A percentile compares a stretch with the other conserved stretches of the same genome.
Evolutionary conservation across 495 filamentous ascomycete genomes (phyloP).

Genomic region (Podospora fimiseda): DNA sequence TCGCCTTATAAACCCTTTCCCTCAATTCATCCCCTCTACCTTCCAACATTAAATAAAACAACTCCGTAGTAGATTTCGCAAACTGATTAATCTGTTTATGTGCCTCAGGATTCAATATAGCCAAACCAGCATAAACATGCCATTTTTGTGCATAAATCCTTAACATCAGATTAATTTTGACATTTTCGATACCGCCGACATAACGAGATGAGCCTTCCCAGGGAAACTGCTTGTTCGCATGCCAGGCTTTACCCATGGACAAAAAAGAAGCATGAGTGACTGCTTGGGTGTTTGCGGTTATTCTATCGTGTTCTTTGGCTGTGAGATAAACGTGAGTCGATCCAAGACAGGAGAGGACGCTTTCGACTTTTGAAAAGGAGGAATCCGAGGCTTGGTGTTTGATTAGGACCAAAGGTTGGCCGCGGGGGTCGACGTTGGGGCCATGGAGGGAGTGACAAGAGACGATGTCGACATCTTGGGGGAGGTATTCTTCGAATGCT

Average conservation of each 20-base stretch:
- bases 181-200: conserved; percentile 95
- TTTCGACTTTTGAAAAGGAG: conserved; percentile 70
- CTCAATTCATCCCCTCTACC: conserved; percentile 76
- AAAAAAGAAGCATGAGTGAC: conserved; percentile 97
- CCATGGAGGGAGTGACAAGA: conserved; percentile 97
- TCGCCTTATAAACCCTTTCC: conserved; percentile 67
- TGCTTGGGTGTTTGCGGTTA: conserved; percentile 96
- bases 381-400: conserved; percentile 78
- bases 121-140: conserved; percentile 97
- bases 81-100: conserved; percentile 91
- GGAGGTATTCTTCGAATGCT: conserved; percentile 86
- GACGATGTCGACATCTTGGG: conserved; percentile 83
- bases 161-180: conserved; percentile 96
- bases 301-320: conserved; percentile 83
- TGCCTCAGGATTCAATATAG: conserved; percentile 90
- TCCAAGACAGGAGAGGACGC: conserved; percentile 70
- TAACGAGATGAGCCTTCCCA: conserved; percentile 85
- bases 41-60: conserved; percentile 93
- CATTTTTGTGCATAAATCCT: conserved; percentile 98
- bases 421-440: conserved; percentile 76
- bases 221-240: conserved; percentile 84
- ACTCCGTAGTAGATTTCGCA: conserved; percentile 81
- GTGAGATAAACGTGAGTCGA: conserved; percentile 81
- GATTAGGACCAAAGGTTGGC: conserved; percentile 88
- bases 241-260: conserved; percentile 95